Evolutionary conservation across 2,329 filamentous ascomycete genomes (phyloP).

Genomic region (Myotisia sp.): DNA sequence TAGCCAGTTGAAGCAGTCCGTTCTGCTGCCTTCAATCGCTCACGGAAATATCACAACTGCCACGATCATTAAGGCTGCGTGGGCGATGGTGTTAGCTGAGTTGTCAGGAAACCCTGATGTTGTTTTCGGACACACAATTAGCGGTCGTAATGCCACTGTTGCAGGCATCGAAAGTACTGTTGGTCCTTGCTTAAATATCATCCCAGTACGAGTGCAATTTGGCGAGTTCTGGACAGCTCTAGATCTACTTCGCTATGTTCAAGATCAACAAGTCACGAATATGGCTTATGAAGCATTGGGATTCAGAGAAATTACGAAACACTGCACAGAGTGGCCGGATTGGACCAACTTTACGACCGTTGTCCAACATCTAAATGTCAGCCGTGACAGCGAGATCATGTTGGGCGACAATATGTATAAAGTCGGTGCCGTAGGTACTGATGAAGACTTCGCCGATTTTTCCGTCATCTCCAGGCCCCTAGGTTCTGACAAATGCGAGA

Average conservation of each 20-base stretch:
- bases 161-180: conserved; percentile 42
- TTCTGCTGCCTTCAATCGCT: conserved; percentile 32
- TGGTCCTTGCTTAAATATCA: conserved; percentile 54
- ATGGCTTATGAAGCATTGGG: conserved; percentile 43
- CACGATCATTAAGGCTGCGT: conserved; percentile 52
- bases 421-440: conserved; percentile 26
- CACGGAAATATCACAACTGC: conserved; percentile 46
- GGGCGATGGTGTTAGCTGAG: conserved; percentile 48
- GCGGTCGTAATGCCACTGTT: conserved; percentile 47
- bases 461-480: conserved; percentile 26
- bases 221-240: conserved; percentile 36
- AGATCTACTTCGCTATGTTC: conserved; percentile 40
- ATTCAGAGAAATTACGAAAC: conserved; percentile 39
- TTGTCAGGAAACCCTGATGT: conserved; percentile 42
- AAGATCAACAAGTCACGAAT: conserved; percentile 44
- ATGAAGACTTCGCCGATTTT: conserved; percentile 29
- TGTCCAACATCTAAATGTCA: conserved; percentile 27
- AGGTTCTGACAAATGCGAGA: conserved; percentile 20
- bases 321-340: conserved; percentile 29
- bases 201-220: conserved; percentile 49
- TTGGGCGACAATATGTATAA: conserved; percentile 27
- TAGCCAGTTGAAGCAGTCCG: conserved; percentile 23
- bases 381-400: conserved; percentile 23
- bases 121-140: conserved; percentile 52
- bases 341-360: conserved; percentile 30